Percentiles rank a stretch among this genome's conserved stretches.
phyloP scores from a whole-genome alignment of 805 yeast genomes.

The Ogataea zsoltii region DNA sequence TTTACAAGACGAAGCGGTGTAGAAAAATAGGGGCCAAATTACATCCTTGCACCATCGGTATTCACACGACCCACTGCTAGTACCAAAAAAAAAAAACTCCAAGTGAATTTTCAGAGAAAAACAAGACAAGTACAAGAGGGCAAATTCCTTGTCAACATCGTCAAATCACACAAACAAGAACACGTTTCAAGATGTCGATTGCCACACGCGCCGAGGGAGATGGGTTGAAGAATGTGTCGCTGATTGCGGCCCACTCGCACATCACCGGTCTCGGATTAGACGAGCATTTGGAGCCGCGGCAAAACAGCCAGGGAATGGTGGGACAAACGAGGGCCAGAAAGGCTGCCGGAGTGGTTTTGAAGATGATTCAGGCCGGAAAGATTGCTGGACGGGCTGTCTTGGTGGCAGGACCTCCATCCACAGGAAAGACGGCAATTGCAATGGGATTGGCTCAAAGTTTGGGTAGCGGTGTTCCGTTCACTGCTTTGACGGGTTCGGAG shows the following conservation, averaged over 20 bases:
- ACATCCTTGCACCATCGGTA: slow-evolving; percentile 9
- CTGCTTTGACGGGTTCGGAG: slow-evolving; percentile 95
- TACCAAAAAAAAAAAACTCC: background rate
- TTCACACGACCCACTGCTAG: background rate
- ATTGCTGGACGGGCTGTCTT: slow-evolving; percentile 96
- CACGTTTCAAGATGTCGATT: slow-evolving; percentile 19
- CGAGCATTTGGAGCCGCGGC: slow-evolving; percentile 82
- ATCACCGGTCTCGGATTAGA: slow-evolving; percentile 93
- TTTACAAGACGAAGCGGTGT: too few species aligned
- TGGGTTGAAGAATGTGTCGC: slow-evolving; percentile 24
- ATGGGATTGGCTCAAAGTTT: slow-evolving; percentile 93
- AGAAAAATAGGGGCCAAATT: background rate
- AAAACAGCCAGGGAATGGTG: slow-evolving; percentile 84
- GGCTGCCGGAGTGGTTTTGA: slow-evolving; percentile 95
- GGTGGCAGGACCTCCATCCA: slow-evolving; percentile 97
- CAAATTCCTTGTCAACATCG: too few species aligned
- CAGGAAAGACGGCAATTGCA: slow-evolving; percentile 97
- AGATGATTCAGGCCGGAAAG: slow-evolving; percentile 85
- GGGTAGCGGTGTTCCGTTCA: slow-evolving; percentile 96
- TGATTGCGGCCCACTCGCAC: slow-evolving; percentile 89
- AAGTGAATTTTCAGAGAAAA: background rate
- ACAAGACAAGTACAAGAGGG: background rate
- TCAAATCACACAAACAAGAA: too few species aligned
- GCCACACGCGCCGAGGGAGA: slow-evolving; percentile 21
- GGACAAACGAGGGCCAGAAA: slow-evolving; percentile 78